A percentile compares a stretch with the other conserved stretches of the same genome.
phyloP scores from a whole-genome alignment of 2,329 filamentous ascomycete species.

The Colletotrichum trifolii region DNA sequence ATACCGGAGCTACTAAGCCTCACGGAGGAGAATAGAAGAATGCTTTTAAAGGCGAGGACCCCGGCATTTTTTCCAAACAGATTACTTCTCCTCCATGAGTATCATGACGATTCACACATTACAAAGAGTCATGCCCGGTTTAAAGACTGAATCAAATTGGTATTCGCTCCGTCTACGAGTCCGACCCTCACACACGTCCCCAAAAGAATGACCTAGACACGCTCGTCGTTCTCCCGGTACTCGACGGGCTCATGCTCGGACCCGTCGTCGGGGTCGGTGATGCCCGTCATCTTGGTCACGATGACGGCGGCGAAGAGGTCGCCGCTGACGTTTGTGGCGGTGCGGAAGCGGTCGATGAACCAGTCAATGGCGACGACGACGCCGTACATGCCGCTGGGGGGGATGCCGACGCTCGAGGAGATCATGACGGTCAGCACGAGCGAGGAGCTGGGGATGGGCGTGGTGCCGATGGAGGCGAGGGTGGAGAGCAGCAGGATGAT shows the following conservation, averaged over 20 bases:
- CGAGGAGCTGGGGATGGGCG: constrained; percentile 63
- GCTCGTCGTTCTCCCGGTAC: constrained; percentile 29
- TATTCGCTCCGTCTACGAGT: constrained; percentile 12
- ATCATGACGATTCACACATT: not conserved
- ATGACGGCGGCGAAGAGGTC: constrained; percentile 58
- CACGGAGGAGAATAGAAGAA: rapidly evolving
- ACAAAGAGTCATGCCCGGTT: not conserved
- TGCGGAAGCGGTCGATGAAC: constrained; percentile 67
- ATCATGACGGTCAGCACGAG: constrained; percentile 65
- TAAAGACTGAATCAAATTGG: constrained; percentile 10
- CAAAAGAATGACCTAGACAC: constrained; percentile 6
- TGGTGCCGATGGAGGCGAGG: constrained; percentile 63
- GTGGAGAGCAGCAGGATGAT: constrained; percentile 61
- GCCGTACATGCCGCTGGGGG: constrained; percentile 61
- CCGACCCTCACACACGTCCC: not conserved
- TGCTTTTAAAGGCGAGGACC: not conserved
- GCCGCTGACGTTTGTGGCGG: constrained; percentile 61
- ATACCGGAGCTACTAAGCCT: constrained; percentile 5
- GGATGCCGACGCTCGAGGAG: constrained; percentile 55
- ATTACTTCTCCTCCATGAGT: not conserved
- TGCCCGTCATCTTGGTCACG: constrained; percentile 52
- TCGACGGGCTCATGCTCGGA: constrained; percentile 21
- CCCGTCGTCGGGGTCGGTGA: constrained; percentile 41
- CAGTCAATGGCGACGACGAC: constrained; percentile 66
- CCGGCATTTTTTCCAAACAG: not conserved